These are phyloP conservation scores for Pouteria campechiana DNA, from an alignment of 179 eudicot genomes.

Conservation along the genomic window DNA sequence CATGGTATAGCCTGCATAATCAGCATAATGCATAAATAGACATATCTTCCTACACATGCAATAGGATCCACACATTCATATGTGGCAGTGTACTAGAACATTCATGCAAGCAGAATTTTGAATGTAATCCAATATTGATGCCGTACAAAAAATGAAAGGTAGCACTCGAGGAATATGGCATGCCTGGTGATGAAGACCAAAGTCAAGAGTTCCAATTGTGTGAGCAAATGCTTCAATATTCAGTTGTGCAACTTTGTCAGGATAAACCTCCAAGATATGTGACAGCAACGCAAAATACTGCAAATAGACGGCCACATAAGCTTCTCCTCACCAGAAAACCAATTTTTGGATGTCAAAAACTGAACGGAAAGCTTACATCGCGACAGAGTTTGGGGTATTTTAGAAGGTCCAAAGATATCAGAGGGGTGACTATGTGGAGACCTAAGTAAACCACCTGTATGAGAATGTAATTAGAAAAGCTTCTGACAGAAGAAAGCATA, in stretches of 20 bases:
- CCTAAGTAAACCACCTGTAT: constrained; percentile 87
- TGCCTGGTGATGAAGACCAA: constrained; percentile 89
- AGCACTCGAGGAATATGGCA: too few species aligned
- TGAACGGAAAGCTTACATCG: constrained; percentile 46
- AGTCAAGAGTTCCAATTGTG: constrained; percentile 68
- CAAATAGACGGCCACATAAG: constrained; percentile 4
- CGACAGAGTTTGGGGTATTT: constrained; percentile 89
- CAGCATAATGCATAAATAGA: too few species aligned
- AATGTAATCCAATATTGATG: too few species aligned
- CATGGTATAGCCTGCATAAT: too few species aligned
- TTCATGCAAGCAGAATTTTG: too few species aligned
- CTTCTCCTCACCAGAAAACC: background rate
- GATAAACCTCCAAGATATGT: constrained; percentile 95
- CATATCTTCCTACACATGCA: too few species aligned
- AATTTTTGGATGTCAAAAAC: too few species aligned
- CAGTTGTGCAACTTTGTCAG: constrained; percentile 76
- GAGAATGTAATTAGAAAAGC: constrained; percentile 3
- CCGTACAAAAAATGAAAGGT: too few species aligned
- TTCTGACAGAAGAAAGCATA: too few species aligned
- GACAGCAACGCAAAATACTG: constrained; percentile 90
- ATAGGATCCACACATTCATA: too few species aligned
- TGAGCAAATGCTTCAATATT: constrained; percentile 63
- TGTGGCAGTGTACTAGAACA: too few species aligned
- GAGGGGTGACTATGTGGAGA: constrained; percentile 88
- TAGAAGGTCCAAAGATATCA: constrained; percentile 68